Evolutionary conservation across 495 filamentous ascomycete genomes (phyloP).

Genomic region (Aspergillus indologenus): DNA sequence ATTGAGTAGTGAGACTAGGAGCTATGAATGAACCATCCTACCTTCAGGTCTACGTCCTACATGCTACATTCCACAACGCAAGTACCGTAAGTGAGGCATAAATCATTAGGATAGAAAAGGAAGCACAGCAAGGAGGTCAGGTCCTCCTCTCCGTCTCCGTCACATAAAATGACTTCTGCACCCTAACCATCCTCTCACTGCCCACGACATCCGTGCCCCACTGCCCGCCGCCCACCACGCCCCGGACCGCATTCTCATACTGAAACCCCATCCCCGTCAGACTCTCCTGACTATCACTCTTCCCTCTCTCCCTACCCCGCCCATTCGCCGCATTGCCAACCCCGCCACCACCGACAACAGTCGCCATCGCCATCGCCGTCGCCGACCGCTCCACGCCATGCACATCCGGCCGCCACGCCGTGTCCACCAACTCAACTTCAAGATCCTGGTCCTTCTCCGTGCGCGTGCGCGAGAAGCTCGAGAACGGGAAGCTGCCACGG

Average conservation of each 20-base stretch:
- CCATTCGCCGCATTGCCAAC: too few relatives aligned
- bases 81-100: too few relatives aligned
- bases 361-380: background rate
- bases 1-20: too few relatives aligned
- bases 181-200: conserved; percentile 29
- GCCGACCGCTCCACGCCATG: background rate
- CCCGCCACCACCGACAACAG: background rate
- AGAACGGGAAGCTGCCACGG: background rate
- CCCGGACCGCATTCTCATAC: too few relatives aligned
- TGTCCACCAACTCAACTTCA: background rate
- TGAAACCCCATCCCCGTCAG: background rate
- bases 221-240: background rate
- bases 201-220: background rate
- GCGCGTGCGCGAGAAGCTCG: background rate
- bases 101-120: too few relatives aligned
- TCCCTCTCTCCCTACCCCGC: too few relatives aligned
- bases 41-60: too few relatives aligned
- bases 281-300: background rate
- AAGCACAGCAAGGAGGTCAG: too few relatives aligned
- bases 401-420: background rate
- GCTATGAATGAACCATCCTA: too few relatives aligned
- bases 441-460: background rate
- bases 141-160: background rate
- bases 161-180: background rate
- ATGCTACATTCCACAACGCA: too few relatives aligned